Base-by-base conservation (phyloP, 2,329 filamentous ascomycete genomes). In the Ophidiomyces ophidiicola region DNA sequence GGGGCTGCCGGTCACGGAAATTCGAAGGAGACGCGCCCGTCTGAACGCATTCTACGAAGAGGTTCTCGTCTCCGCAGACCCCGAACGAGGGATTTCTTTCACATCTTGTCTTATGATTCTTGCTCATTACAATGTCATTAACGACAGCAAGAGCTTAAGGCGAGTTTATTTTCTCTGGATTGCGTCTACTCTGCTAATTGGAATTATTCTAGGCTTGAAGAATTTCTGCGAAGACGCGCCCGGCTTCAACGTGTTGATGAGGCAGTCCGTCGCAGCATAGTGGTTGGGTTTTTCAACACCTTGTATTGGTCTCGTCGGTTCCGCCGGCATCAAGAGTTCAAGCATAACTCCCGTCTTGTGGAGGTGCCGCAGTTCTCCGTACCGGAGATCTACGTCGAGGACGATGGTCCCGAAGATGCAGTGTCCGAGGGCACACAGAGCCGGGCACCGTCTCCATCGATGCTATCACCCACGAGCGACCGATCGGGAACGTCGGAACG, bases 21-120 rank as follows among this genome's bases (percentile, higher is more conserved):
- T 96, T 39, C 80, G 80, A 42, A 70, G 76, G 49, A 74, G 85
- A 44, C 74, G 90, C 30, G 71, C 76, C 41, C 78, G 81, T 29
- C 88, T 92, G 68, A 94, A 94, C 51, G 72, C 81, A n/a, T 98
- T 98, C 60, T 98, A 85, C 54, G 87, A 96, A 60, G 92, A 98
- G 63, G 82, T 96, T 14, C 76, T 96, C 59, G 85, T 94, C 4
- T 88, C 86, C 3, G 85, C 87, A 3, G 87, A 98, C 58, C 82
- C 80, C 1, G 84, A 92, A 53, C 74, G 76, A 46, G 90, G 90
- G 33, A 92, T 98, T 44, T 80, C 83, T 0, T 98, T 98, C 59
- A 90, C 85, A 2, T 80, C 81, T 5, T 80, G 94, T 15, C 70
- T 98, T 36, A 90, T 98, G 81, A 92, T 93, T 44, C 69, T 98